Conservation (phyloP, 2,329 filamentous ascomycete species). For the Teratosphaeria zuluensis region DNA sequence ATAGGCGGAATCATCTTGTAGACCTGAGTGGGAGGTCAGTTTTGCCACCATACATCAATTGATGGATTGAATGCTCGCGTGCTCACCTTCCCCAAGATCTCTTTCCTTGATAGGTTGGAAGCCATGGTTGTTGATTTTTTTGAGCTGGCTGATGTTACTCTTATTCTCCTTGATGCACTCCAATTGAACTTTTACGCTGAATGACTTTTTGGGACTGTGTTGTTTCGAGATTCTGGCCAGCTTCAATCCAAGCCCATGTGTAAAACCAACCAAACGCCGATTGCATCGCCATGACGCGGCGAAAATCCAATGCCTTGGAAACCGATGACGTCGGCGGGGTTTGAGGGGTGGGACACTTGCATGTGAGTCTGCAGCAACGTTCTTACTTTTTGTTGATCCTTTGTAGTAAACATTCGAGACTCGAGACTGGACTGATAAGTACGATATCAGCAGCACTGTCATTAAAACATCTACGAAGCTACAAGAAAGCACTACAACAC, state of each 20-base stretch:
- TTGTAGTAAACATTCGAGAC: not conserved
- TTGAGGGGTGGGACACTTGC: not conserved
- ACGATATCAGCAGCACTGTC: too few species aligned
- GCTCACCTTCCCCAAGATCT: constrained; percentile 62
- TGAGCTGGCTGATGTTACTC: not conserved
- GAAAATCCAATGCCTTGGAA: not conserved
- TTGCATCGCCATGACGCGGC: not conserved
- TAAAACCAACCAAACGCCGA: not conserved
- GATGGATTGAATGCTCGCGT: not conserved
- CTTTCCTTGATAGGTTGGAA: constrained; percentile 55
- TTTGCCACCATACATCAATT: not conserved
- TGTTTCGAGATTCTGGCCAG: not conserved
- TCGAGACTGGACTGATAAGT: not conserved
- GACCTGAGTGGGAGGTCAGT: not conserved
- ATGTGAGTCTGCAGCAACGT: not conserved
- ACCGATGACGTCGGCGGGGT: not conserved
- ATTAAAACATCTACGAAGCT: not conserved
- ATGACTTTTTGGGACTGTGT: not conserved
- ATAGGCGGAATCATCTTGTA: constrained; percentile 89
- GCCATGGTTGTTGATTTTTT: not conserved
- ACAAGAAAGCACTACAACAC: not conserved
- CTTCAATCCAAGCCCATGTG: not conserved
- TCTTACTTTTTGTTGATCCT: not conserved
- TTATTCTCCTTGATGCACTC: not conserved
- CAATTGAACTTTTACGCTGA: not conserved